Conservation (phyloP, 495 filamentous ascomycete genomes). For the Cryomyces minteri region DNA sequence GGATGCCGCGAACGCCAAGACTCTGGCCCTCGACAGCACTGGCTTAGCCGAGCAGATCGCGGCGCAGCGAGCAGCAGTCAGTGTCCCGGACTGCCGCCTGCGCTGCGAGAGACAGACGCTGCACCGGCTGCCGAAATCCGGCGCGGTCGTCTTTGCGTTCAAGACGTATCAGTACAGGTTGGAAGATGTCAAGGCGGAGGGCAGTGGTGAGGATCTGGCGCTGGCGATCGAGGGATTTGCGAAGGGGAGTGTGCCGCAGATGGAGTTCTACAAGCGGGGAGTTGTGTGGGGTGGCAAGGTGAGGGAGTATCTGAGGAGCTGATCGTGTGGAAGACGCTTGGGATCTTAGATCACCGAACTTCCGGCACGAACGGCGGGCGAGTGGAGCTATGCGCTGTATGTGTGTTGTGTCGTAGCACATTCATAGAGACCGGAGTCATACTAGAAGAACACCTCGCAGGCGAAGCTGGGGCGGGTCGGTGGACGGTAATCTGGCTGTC, state of each 20-base stretch:
- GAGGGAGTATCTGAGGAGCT: constrained; percentile 34
- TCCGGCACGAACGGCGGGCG: too few species aligned
- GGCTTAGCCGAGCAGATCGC: neutral
- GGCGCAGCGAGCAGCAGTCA: constrained; percentile 25
- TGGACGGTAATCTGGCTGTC: neutral
- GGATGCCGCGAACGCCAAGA: constrained; percentile 5
- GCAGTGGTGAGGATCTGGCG: constrained; percentile 42
- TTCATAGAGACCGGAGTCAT: too few species aligned
- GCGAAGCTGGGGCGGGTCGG: constrained; percentile 3
- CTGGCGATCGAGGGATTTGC: constrained; percentile 55
- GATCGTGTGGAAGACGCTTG: neutral
- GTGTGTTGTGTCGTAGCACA: constrained; percentile 2
- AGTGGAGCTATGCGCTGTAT: too few species aligned
- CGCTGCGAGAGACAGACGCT: constrained; percentile 64
- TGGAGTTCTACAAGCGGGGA: constrained; percentile 50
- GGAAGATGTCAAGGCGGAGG: constrained; percentile 48
- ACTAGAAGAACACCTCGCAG: too few species aligned
- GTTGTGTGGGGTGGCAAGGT: constrained; percentile 48
- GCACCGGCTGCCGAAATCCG: constrained; percentile 46
- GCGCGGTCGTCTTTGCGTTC: constrained; percentile 56
- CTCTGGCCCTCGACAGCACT: neutral
- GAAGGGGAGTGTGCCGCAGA: constrained; percentile 45
- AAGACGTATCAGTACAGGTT: constrained; percentile 67
- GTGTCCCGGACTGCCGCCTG: constrained; percentile 36
- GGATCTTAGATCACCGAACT: neutral